Base-by-base conservation (phyloP, 768 basidiomycete species). In the Mycena amicta region DNA sequence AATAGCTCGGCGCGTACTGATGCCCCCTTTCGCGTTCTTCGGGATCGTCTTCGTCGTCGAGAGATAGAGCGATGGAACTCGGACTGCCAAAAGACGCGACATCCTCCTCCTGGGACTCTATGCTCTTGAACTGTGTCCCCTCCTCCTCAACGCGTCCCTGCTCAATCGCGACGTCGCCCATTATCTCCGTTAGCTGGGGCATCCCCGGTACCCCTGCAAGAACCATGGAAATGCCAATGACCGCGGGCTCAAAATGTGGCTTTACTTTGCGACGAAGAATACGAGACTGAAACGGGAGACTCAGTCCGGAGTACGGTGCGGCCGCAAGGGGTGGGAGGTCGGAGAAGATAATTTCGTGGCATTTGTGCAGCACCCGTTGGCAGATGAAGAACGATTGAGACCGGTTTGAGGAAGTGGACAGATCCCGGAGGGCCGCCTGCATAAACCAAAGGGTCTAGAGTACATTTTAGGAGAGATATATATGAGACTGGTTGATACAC, bases 401-500 rank as follows among this genome's bases (percentile, higher is more conserved):
- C 49, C 85, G 82, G 52, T 86, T 81, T 15, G 77, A 80, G 45
- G 73, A 47, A 59, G 73, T 66, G 0, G 88, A 82, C 6, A 98
- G 79, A 72, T 99, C 97, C 56, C 84, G 85, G 20, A 99, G 80
- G 26, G 91, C 87, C 16, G 96, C 93, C 83, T 98, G 97, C 90
- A 98, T 95, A 74, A 95, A 97, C 95, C 96, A 98, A 45, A 99
- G 76, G 0, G 97, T 98, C 94, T 95, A 69, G 50, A 26, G n/a
- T n/a, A 23, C 26, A 49, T 64, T 30, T 67, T 47, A 28, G 31
- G 57, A 37, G 53, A 53, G 60, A 62, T 28, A 20, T 43, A 59
- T 31, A 63, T 47, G 62, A 69, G 52, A 39, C 47, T 27, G 41
- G 8, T 18, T 37, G 33, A 8, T 8, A 41, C 57, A 86, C 95